Evolutionary conservation across 345 rosid genomes (phyloP).

Genomic region (Trapa incisa): DNA sequence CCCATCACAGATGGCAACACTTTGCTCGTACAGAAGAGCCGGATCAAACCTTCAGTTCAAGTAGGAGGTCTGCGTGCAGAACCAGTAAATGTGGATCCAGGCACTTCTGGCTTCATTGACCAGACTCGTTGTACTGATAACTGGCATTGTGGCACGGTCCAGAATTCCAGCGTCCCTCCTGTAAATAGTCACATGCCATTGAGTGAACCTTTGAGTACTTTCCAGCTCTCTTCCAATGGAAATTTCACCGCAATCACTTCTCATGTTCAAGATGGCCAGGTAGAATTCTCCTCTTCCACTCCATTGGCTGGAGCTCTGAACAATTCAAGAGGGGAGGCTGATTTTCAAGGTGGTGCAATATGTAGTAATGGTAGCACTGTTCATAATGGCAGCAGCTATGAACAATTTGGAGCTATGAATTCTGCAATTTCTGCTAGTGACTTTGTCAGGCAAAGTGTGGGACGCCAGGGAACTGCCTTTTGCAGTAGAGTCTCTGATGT

Average conservation of each 20-base stretch:
- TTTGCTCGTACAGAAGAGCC: constrained; percentile 25
- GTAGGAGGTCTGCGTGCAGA: constrained; percentile 3
- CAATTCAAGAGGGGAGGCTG: constrained; percentile 30
- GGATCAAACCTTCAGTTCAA: constrained; percentile 26
- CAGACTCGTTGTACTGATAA: constrained; percentile 29
- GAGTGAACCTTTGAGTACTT: constrained; percentile 6
- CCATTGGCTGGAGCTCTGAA: constrained; percentile 19
- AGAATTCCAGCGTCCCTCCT: constrained; percentile 23
- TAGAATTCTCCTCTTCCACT: constrained; percentile 32
- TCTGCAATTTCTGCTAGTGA: background rate
- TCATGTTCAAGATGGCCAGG: constrained; percentile 22
- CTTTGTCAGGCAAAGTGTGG: no score
- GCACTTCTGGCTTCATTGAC: constrained; percentile 22
- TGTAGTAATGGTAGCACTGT: constrained; percentile 19
- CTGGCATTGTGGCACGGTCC: constrained; percentile 39
- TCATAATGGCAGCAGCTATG: constrained; percentile 20
- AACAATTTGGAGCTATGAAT: constrained; percentile 23
- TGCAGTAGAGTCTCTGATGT: constrained; percentile 25
- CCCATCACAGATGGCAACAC: constrained; percentile 27
- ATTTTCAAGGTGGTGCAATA: constrained; percentile 30
- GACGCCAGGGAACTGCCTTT: constrained; percentile 12
- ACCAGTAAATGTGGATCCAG: constrained; percentile 1
- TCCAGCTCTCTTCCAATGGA: constrained; percentile 21
- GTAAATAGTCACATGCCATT: constrained; percentile 16
- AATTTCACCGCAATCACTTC: constrained; percentile 15